Base-by-base conservation (phyloP, 352 stramenopile genomes). In the Phytophthora syringae region DNA sequence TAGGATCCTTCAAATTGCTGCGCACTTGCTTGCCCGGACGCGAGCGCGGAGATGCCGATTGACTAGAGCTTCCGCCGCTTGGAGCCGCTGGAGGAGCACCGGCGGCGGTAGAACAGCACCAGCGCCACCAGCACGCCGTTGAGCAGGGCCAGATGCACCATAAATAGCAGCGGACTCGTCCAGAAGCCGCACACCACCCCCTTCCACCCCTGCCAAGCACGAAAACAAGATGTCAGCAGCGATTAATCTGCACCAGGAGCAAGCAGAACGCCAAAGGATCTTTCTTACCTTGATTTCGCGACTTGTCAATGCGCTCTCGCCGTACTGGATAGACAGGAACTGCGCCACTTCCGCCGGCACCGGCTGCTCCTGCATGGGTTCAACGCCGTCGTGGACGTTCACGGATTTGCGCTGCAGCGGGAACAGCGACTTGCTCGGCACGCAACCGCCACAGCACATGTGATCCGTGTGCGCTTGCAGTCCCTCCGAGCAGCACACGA, bases 391-490 rank as follows among this genome's bases (percentile, higher is more conserved):
- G 43, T 68, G 61, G 3, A 93, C 77, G 11, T 68, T 54, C 3
- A 91, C 80, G 40, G 62, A 55, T 60, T 76, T 57, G 27, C 60
- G 72, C 51, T 86, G 67, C 7, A 93, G 62, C 28, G 84, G 84
- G 51, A 93, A 93, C 3, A 93, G 69, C 39, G 77, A 80, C 25
- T 74, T 67, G 27, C 70, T 73, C 37, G 80, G 79, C 37, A 93
- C 84, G 52, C 82, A 93, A 36, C 84, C 84, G 16, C 84, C 84
- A 55, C 84, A 91, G 66, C 82, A 93, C 84, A 91, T 88, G 63
- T 87, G 74, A 15, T 89, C 77, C 0, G 82, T 90, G 59, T 88
- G 69, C 20, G 74, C 58, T 34, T 82, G 73, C 52, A 91, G 64
- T 21, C 82, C 84, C 52, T 93, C 84, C 4, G 84, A 91, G 51